phyloP scores from a whole-genome alignment of 202 grass and related monocot species.

The Bolboschoenoplectus hybrid region DNA sequence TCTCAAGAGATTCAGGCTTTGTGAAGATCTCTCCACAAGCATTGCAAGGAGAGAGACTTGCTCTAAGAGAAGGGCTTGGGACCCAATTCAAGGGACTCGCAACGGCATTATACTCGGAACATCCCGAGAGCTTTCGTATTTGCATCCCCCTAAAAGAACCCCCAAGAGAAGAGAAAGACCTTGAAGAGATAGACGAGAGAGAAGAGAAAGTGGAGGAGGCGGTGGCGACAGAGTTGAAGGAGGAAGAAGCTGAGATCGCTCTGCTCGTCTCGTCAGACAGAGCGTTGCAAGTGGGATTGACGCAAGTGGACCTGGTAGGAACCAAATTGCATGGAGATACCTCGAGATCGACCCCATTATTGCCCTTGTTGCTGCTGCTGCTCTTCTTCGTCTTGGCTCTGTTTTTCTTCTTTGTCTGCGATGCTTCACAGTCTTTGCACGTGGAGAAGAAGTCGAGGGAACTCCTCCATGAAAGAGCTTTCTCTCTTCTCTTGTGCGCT shows the following conservation, averaged over 20 bases:
- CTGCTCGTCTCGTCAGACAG: constrained; percentile 39
- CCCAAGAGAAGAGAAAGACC: constrained; percentile 61
- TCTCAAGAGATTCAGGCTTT: constrained; percentile 67
- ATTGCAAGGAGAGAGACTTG: constrained; percentile 51
- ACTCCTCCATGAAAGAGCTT: constrained; percentile 29
- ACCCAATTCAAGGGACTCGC: constrained; percentile 50
- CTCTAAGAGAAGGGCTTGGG: constrained; percentile 47
- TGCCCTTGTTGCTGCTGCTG: not conserved
- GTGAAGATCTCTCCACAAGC: constrained; percentile 73
- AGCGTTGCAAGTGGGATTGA: not conserved
- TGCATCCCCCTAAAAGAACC: constrained; percentile 59
- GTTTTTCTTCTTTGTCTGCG: constrained; percentile 27
- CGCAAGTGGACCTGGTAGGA: constrained; percentile 31
- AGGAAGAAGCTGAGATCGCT: constrained; percentile 66
- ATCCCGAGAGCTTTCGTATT: constrained; percentile 72
- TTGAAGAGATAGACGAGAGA: constrained; percentile 53
- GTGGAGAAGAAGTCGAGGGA: constrained; percentile 48
- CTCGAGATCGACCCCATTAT: constrained; percentile 34
- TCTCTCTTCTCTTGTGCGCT: constrained; percentile 35
- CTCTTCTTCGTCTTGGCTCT: constrained; percentile 32
- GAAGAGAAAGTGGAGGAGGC: constrained; percentile 45
- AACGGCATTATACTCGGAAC: constrained; percentile 63
- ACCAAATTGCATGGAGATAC: constrained; percentile 42
- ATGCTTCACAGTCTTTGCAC: constrained; percentile 27
- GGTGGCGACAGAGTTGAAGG: constrained; percentile 69